Evolutionary conservation across 2,329 filamentous ascomycete genomes (phyloP), one percentile per base, ranked within the genome.

Genomic region (Sporothrix curviconia): DNA sequence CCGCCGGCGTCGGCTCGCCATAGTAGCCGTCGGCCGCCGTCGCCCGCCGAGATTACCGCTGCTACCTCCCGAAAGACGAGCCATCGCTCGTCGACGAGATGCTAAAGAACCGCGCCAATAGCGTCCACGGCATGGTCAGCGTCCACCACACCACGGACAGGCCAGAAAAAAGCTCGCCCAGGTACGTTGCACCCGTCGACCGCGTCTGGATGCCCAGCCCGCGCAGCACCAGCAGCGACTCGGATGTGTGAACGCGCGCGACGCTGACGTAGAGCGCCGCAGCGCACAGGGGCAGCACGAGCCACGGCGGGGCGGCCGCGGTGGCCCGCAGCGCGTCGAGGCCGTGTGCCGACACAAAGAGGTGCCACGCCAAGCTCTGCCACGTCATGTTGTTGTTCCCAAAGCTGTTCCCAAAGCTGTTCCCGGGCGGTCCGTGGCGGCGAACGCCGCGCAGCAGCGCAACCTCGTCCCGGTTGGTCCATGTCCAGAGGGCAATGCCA

Each of bases 131-230:
- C 61, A 66, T 42, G 60, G 63, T 44, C 64, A 67, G 51, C 58
- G 66, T 68, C 61, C 67, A 68, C 72, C 64, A 76, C 72, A 67
- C 50, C 30, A 57, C 50, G 32, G 56, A 59, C 47, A 59, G 43
- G 7, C 55, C 50, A 44, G 60, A 59, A 22, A 57, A 53, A 24
- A 64, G 54, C 42, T 57, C 60, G 50, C 58, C 59, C 19, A 92
- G 76, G 66, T 89, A 90, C 8, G 84, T 87, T 1, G 79, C 72
- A 8, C 85, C 84, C 28, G 83, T 85, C 1, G 85, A 87, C 7
- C 83, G 86, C 3, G 90, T 96, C 75, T 99, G 94, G 54, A 99
- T 86, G 7, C 94, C 94, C 14, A 99, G 78, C 0, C 92, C 90
- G 22, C 90, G 84, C 63, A 99, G 84, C 4, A 96, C 89, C 2